These are phyloP conservation scores for Cutaneotrichosporon curvatum DNA, from an alignment of 1,284 basidiomycete genomes.

Conservation along the genomic window DNA sequence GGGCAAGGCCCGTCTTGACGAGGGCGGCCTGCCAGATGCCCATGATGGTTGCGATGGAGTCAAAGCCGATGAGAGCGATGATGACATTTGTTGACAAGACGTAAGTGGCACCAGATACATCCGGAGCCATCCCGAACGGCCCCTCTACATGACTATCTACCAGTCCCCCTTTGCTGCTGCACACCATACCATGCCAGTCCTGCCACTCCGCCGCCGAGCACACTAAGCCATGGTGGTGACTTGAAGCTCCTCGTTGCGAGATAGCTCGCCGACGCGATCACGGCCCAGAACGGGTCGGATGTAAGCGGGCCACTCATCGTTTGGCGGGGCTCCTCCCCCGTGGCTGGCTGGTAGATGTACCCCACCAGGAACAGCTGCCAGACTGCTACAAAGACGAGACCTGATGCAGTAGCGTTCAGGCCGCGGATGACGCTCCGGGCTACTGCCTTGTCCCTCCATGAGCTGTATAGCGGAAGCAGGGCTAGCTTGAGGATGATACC, in stretches of 20 bases:
- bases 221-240: slow-evolving; percentile 42
- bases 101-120: too few relatives aligned
- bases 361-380: slow-evolving; percentile 50
- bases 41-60: slow-evolving; percentile 19
- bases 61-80: neutral
- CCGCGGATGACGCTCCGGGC: slow-evolving; percentile 51
- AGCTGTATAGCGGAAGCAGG: slow-evolving; percentile 52
- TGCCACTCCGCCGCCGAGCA: slow-evolving; percentile 42
- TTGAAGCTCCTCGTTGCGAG: slow-evolving; percentile 40
- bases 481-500: slow-evolving; percentile 53
- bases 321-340: slow-evolving; percentile 18
- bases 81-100: too few relatives aligned
- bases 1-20: slow-evolving; percentile 49
- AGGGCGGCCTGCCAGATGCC: slow-evolving; percentile 35
- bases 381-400: slow-evolving; percentile 54
- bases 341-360: slow-evolving; percentile 39
- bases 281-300: slow-evolving; percentile 49
- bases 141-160: too few relatives aligned
- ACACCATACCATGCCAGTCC: slow-evolving; percentile 49
- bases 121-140: too few relatives aligned
- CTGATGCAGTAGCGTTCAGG: slow-evolving; percentile 54
- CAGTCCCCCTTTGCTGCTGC: slow-evolving; percentile 1
- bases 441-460: slow-evolving; percentile 46
- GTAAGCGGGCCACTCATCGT: slow-evolving; percentile 40
- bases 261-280: slow-evolving; percentile 41